These are phyloP conservation scores for Ambrosia hybrid DNA, from an alignment of 140 eudicot genomes.

Conservation along the genomic window DNA sequence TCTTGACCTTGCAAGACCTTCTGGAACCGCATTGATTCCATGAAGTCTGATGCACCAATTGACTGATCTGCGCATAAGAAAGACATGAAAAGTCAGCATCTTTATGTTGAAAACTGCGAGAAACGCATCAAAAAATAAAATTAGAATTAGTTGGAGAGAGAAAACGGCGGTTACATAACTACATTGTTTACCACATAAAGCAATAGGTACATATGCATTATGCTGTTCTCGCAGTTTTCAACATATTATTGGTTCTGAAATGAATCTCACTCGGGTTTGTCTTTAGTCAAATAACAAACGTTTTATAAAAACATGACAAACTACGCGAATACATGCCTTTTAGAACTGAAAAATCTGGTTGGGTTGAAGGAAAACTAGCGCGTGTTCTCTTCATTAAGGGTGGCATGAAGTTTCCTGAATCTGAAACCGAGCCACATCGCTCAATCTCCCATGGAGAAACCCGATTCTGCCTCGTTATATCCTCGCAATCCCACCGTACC, in stretches of 20 bases:
- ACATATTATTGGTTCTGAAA: too few species aligned
- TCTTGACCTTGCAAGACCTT: constrained; percentile 99
- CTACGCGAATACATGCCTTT: constrained; percentile 32
- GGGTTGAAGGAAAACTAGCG: constrained; percentile 42
- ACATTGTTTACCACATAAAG: too few species aligned
- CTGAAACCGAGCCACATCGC: constrained; percentile 61
- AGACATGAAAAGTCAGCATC: background rate
- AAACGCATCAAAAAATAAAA: too few species aligned
- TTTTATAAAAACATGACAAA: background rate
- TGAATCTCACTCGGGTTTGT: too few species aligned
- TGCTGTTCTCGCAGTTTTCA: too few species aligned
- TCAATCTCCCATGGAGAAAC: constrained; percentile 96
- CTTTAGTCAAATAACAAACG: background rate
- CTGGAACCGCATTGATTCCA: constrained; percentile 73
- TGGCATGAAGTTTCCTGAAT: constrained; percentile 43
- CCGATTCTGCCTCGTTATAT: constrained; percentile 50
- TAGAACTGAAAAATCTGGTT: constrained; percentile 52
- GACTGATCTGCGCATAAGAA: constrained; percentile 46
- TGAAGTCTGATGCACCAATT: constrained; percentile 58
- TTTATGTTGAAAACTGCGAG: too few species aligned
- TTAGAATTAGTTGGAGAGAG: too few species aligned
- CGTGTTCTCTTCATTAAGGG: constrained; percentile 68
- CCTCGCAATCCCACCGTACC: constrained; percentile 94
- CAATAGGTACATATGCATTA: too few species aligned
- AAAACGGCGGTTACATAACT: too few species aligned